phyloP scores from a whole-genome alignment of 768 basidiomycete genomes.

The Mrakia blollopis region DNA sequence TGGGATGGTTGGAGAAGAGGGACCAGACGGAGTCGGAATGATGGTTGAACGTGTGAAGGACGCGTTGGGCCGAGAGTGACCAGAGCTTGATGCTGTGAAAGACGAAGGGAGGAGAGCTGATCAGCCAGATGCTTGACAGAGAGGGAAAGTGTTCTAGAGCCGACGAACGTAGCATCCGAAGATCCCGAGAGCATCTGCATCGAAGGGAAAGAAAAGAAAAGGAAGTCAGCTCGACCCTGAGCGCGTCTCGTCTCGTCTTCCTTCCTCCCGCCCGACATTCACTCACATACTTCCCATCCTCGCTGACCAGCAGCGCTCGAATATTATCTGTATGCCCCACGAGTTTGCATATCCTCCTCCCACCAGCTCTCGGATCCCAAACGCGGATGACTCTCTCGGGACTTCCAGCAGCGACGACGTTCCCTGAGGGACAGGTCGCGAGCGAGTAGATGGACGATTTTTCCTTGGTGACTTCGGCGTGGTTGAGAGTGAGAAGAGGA shows the following conservation, averaged over 20 bases:
- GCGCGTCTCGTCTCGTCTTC: neutral
- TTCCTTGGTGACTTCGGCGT: constrained; percentile 38
- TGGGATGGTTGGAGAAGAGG: constrained; percentile 77
- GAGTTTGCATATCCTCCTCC: constrained; percentile 67
- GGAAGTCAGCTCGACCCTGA: neutral
- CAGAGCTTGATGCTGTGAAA: constrained; percentile 77
- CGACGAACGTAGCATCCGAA: constrained; percentile 44
- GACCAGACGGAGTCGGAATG: constrained; percentile 91
- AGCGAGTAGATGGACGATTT: constrained; percentile 45
- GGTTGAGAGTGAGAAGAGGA: constrained; percentile 41
- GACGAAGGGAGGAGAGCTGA: neutral
- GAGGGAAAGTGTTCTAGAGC: no score
- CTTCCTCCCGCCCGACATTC: neutral
- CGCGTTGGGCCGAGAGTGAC: constrained; percentile 73
- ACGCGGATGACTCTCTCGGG: constrained; percentile 84
- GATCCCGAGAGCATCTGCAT: constrained; percentile 43
- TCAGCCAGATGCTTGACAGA: neutral
- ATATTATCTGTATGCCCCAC: constrained; percentile 98
- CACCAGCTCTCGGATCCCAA: constrained; percentile 88
- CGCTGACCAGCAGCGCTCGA: constrained; percentile 77
- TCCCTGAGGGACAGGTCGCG: constrained; percentile 63
- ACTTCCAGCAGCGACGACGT: constrained; percentile 77
- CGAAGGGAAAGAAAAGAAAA: neutral
- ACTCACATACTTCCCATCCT: constrained; percentile 84
- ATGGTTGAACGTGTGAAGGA: constrained; percentile 91